A percentile compares a stretch with the other conserved stretches of the same genome.
These are phyloP conservation scores for Entophlyctis luteolus DNA, from an alignment of 192 early-diverging fungal species.

Conservation along the genomic window DNA sequence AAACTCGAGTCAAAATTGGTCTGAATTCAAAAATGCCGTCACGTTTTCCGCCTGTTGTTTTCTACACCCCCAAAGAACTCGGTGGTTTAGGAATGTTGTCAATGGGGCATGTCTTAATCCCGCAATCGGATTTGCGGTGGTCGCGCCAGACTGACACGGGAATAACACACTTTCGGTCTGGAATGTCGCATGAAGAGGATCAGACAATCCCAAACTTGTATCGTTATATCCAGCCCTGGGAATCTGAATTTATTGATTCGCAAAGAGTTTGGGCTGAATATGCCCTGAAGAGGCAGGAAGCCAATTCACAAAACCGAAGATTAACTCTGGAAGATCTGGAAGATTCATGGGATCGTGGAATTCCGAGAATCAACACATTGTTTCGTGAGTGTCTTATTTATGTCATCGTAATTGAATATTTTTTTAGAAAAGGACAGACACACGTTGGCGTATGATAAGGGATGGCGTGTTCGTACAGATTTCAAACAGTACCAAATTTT, in stretches of 20 bases:
- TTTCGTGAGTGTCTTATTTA: constrained; percentile 54
- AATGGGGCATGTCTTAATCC: constrained; percentile 98
- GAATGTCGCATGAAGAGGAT: constrained; percentile 97
- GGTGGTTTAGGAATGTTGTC: constrained; percentile 98
- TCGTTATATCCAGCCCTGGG: constrained; percentile 97
- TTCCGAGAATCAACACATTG: constrained; percentile 96
- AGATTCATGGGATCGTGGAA: constrained; percentile 97
- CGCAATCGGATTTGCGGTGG: constrained; percentile 95
- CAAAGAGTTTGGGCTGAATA: constrained; percentile 99
- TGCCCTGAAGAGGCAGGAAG: constrained; percentile 94
- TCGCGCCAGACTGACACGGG: constrained; percentile 94
- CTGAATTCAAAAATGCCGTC: constrained; percentile 98
- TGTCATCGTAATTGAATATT: neutral
- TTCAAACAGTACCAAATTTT: constrained; percentile 97
- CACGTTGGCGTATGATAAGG: constrained; percentile 98
- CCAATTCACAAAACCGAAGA: constrained; percentile 92
- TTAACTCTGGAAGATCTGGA: constrained; percentile 98
- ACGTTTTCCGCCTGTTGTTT: constrained; percentile 92
- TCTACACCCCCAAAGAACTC: constrained; percentile 86
- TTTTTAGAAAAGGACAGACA: constrained; percentile 82
- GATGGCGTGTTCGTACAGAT: constrained; percentile 94
- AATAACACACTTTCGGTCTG: constrained; percentile 95
- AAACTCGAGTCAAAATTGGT: constrained; percentile 98
- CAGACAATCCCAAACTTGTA: constrained; percentile 96
- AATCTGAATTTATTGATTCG: constrained; percentile 97